phyloP scores from a whole-genome alignment of 805 yeast species.

The Saccharomyces cerevisiae region DNA sequence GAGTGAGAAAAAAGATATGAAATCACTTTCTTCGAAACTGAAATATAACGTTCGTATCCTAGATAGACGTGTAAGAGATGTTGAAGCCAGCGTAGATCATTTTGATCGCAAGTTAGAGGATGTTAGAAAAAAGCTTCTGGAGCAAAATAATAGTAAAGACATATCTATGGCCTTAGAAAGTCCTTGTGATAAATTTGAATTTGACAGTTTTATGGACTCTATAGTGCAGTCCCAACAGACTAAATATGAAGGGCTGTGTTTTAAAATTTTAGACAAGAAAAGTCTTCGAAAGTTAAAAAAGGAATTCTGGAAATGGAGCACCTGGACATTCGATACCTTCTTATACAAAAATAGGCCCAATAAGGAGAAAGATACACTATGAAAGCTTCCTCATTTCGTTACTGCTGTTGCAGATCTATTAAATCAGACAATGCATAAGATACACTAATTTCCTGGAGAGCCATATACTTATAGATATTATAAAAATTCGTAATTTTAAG shows the following conservation, averaged over 20 bases:
- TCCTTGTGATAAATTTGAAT: slow-evolving; percentile 12
- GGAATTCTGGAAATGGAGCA: slow-evolving; percentile 2
- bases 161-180: not conserved
- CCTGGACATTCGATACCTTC: not conserved
- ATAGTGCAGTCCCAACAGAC: slow-evolving; percentile 10
- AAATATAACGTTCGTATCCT: slow-evolving; percentile 58
- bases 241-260: slow-evolving; percentile 17
- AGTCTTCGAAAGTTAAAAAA: slow-evolving; percentile 9
- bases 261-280: slow-evolving; percentile 8
- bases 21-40: slow-evolving; percentile 49
- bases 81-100: slow-evolving; percentile 48
- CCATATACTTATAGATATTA: not conserved
- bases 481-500: too few species aligned
- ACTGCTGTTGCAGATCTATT: not conserved
- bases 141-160: slow-evolving; percentile 3
- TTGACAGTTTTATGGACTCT: slow-evolving; percentile 13
- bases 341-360: not conserved
- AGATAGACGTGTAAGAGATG: slow-evolving; percentile 54
- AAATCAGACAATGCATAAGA: not conserved
- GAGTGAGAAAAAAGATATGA: slow-evolving; percentile 40
- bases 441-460: not conserved
- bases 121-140: slow-evolving; percentile 10
- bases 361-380: not conserved
- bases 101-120: slow-evolving; percentile 30
- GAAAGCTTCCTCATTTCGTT: not conserved